phyloP scores from a whole-genome alignment of 106 monocot species.

The Acanthochlamys bracteata region DNA sequence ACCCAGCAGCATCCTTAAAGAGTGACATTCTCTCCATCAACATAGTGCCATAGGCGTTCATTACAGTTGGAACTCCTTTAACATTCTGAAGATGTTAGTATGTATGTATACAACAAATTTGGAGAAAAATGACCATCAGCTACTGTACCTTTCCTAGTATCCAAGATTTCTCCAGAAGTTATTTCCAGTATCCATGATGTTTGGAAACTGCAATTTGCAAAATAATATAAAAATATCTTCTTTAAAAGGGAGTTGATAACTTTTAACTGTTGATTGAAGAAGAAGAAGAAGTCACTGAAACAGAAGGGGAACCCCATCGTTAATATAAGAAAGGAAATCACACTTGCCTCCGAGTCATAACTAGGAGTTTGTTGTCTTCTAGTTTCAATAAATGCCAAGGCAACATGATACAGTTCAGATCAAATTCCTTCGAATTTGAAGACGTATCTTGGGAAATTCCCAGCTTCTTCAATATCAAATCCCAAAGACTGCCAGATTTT shows the following conservation, averaged over 20 bases:
- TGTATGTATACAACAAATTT: background rate
- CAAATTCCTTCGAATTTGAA: slow-evolving; percentile 18
- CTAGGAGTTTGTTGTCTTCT: slow-evolving; percentile 36
- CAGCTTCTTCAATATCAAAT: slow-evolving; percentile 62
- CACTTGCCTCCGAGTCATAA: slow-evolving; percentile 57
- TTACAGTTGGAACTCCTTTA: slow-evolving; percentile 42
- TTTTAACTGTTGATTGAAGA: too few relatives aligned
- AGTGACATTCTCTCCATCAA: slow-evolving; percentile 39
- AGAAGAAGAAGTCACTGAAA: background rate
- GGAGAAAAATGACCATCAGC: slow-evolving; percentile 4
- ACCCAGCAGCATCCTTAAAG: slow-evolving; percentile 22
- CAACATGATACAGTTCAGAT: slow-evolving; percentile 21
- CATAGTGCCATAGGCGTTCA: slow-evolving; percentile 32
- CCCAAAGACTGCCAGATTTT: slow-evolving; percentile 49
- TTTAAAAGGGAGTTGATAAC: too few relatives aligned
- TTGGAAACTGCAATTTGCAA: slow-evolving; percentile 45
- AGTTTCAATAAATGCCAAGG: slow-evolving; percentile 76
- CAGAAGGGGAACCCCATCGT: background rate
- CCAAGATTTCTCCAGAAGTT: slow-evolving; percentile 41
- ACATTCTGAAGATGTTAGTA: slow-evolving; percentile 4
- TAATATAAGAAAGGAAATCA: too few relatives aligned
- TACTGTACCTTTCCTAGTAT: slow-evolving; percentile 50
- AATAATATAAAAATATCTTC: background rate
- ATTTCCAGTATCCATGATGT: slow-evolving; percentile 56
- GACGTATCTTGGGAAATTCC: slow-evolving; percentile 36